Base-by-base conservation (phyloP, 2,329 filamentous ascomycete genomes). In the Cercospora sp. region DNA sequence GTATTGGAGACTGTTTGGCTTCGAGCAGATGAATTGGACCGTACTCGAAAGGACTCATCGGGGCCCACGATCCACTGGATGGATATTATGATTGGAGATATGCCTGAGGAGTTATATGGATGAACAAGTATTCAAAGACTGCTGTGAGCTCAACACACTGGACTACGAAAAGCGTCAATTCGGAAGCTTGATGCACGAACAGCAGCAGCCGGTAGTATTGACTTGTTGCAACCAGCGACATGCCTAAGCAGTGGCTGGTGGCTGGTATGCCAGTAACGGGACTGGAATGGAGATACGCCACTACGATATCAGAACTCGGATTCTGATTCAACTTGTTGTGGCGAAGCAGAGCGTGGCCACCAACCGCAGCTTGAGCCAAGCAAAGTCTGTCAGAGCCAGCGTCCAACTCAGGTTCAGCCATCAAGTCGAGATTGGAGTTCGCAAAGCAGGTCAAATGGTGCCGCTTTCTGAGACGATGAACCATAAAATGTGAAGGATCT, bases 81-180 rank as follows among this genome's bases (percentile, higher is more conserved):
- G 59, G 69, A 71, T 59, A 64, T 71, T 10, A 69, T 69, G 67
- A 70, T 67, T 60, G 65, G 68, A 16, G 57, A 60, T 33, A 51
- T 62, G 13, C 42, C 68, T 42, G 67, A 68, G 23, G 69, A 68
- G 5, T 45, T 68, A 2, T 68, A 66, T 51, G 69, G 67, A 42
- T 71, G 39, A 23, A 48, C 7, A 20, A 4, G 9, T 9, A 2
- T 20, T 39, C 33, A 16, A 39, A 3, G n/a, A 7, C 33, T 36
- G 33, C 33, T 42, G 36, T 42, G 36, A n/a, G 36, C 36, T n/a
- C 36, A 42, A 42, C 7, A 9, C 3, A n/a, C 36, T n/a, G 6
- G 7, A n/a, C 16, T 6, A 8, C 6, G 7, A 42, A 42, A 42
- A 7, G 16, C 2, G 3, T 7, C 36, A 3, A 42, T 0, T n/a